A percentile compares a stretch with the other conserved stretches of the same genome.
These are phyloP conservation scores for Globisporangium parvum DNA, from an alignment of 352 stramenopile genomes.

Conservation along the genomic window DNA sequence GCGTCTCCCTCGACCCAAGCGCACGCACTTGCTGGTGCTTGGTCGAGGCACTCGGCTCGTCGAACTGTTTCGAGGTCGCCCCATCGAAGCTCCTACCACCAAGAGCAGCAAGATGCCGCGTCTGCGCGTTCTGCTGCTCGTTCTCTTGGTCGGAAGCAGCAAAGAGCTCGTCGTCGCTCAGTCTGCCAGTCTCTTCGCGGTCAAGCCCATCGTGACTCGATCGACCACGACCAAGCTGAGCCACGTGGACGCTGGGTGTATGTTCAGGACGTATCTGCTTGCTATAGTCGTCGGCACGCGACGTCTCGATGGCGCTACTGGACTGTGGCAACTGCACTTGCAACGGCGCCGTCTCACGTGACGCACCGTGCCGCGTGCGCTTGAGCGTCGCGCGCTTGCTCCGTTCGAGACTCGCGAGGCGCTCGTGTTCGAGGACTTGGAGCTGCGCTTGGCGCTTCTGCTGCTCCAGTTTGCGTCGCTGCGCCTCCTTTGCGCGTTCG, in stretches of 20 bases:
- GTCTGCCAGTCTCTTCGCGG: not conserved
- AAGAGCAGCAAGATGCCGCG: no score
- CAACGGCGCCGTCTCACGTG: not conserved
- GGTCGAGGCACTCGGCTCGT: not conserved
- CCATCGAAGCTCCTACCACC: no score
- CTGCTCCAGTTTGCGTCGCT: constrained; percentile 30
- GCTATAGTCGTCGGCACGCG: no score
- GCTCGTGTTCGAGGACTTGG: constrained; percentile 20
- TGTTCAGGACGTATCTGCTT: not conserved
- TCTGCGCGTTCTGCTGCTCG: not conserved
- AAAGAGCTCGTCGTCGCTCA: not conserved
- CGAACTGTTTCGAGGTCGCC: no score
- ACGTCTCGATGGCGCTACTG: not conserved
- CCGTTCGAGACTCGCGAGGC: constrained; percentile 10
- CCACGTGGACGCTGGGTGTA: not conserved
- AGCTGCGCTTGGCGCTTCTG: constrained; percentile 40
- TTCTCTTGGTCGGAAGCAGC: constrained; percentile 13
- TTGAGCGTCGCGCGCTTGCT: constrained; percentile 8
- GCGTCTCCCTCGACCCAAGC: not conserved
- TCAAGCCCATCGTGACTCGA: not conserved
- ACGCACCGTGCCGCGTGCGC: not conserved
- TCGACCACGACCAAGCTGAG: not conserved
- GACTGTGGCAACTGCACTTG: not conserved
- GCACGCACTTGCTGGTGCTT: not conserved
- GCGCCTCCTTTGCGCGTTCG: constrained; percentile 24